Evolutionary conservation across 176 grass and related monocot genomes (phyloP).

Genomic region (Zea mays): DNA sequence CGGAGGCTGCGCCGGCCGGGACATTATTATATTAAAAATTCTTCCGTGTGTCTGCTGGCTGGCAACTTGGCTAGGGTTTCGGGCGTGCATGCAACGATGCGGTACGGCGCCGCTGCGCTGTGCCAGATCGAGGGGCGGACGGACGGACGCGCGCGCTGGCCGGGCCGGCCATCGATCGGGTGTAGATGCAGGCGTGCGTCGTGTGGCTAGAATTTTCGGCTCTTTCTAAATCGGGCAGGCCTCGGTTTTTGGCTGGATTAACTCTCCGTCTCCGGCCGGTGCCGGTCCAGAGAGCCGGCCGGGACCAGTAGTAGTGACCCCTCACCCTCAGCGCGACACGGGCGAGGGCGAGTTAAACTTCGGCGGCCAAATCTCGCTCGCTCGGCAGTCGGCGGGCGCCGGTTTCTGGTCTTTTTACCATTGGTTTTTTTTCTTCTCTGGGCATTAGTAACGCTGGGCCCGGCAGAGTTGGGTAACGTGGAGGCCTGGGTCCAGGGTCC

Average conservation of each 20-base stretch:
- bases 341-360: too few relatives aligned
- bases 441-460: background rate
- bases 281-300: too few relatives aligned
- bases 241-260: too few relatives aligned
- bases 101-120: slow-evolving; percentile 27
- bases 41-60: slow-evolving; percentile 15
- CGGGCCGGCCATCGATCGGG: too few relatives aligned
- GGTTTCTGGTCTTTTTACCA: too few relatives aligned
- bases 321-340: too few relatives aligned
- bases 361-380: too few relatives aligned
- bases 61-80: slow-evolving; percentile 32
- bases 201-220: background rate
- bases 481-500: background rate
- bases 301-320: too few relatives aligned
- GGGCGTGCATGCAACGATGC: background rate
- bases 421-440: background rate
- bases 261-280: too few relatives aligned
- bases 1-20: background rate
- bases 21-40: slow-evolving; percentile 10
- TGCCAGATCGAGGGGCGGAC: background rate
- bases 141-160: too few relatives aligned
- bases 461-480: background rate
- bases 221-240: too few relatives aligned
- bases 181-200: slow-evolving; percentile 6
- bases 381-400: too few relatives aligned